Conservation (phyloP, 805 yeast species). For the Candida mattraensis region DNA sequence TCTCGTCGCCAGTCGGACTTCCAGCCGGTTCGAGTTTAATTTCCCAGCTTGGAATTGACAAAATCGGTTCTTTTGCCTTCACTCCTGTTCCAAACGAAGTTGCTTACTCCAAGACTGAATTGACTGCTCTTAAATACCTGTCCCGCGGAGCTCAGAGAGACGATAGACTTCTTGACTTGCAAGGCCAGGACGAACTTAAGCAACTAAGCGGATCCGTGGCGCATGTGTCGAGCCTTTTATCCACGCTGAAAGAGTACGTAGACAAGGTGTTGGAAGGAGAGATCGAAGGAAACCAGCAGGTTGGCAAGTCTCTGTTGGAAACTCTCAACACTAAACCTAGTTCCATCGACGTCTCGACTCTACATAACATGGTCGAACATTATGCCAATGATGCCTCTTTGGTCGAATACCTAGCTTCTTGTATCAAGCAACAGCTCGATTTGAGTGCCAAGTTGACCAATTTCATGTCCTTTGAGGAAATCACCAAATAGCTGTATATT, state of each 20-base stretch:
- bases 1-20: slow-evolving; percentile 71
- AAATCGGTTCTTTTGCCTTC: slow-evolving; percentile 57
- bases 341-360: slow-evolving; percentile 48
- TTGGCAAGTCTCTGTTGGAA: slow-evolving; percentile 67
- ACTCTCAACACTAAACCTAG: slow-evolving; percentile 53
- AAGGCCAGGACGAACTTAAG: slow-evolving; percentile 42
- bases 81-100: slow-evolving; percentile 73
- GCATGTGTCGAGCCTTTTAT: slow-evolving; percentile 47
- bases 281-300: slow-evolving; percentile 50
- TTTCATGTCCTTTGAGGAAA: slow-evolving; percentile 38
- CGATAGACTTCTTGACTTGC: slow-evolving; percentile 33
- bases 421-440: slow-evolving; percentile 82
- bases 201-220: slow-evolving; percentile 47
- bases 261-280: slow-evolving; percentile 42
- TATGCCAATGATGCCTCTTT: slow-evolving; percentile 79
- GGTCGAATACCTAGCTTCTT: slow-evolving; percentile 79
- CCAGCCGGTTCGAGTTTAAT: slow-evolving; percentile 41
- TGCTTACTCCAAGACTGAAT: slow-evolving; percentile 56
- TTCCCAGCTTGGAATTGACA: slow-evolving; percentile 38
- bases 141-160: slow-evolving; percentile 39
- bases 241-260: slow-evolving; percentile 49
- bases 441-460: slow-evolving; percentile 73
- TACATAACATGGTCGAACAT: slow-evolving; percentile 61
- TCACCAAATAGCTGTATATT: slow-evolving; percentile 23
- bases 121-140: slow-evolving; percentile 51